phyloP scores from a whole-genome alignment of 2,329 filamentous ascomycete species.

The Ceratocystis diversiconidia region DNA sequence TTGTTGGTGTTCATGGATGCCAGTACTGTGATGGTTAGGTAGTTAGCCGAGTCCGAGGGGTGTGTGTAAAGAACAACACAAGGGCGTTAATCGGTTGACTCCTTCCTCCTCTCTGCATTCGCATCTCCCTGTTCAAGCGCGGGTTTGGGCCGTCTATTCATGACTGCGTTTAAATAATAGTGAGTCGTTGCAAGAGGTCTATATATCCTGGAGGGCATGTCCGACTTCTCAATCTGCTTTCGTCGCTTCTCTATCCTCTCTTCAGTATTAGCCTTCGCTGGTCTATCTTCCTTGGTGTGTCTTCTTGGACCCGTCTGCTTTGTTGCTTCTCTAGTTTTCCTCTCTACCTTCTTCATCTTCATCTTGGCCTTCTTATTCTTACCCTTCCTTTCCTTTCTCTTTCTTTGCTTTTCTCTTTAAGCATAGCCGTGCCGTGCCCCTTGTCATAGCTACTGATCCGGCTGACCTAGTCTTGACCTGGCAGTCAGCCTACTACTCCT shows the following conservation, averaged over 20 bases:
- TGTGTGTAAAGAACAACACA: not conserved
- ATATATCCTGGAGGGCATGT: conserved; percentile 1
- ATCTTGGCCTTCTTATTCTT: not conserved
- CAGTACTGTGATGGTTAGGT: too few species aligned
- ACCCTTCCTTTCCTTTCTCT: not conserved
- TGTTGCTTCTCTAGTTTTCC: not conserved
- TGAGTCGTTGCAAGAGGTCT: not conserved
- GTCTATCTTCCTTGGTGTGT: not conserved
- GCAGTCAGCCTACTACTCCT: not conserved
- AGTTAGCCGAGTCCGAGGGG: not conserved
- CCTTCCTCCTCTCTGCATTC: not conserved
- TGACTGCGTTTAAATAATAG: not conserved
- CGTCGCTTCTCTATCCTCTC: not conserved
- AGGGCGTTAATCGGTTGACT: not conserved
- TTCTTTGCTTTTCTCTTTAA: not conserved
- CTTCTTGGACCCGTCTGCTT: not conserved
- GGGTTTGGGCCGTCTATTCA: not conserved
- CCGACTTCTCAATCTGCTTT: not conserved
- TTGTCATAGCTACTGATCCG: not conserved
- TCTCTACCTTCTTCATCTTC: not conserved
- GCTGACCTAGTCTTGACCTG: not conserved
- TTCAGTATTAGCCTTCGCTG: not conserved
- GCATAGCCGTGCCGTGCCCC: not conserved
- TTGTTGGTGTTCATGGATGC: too few species aligned
- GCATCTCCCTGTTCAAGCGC: not conserved